Evolutionary conservation across 108 stramenopile genomes (phyloP).

Genomic region (Nannochloropsis granulata): DNA sequence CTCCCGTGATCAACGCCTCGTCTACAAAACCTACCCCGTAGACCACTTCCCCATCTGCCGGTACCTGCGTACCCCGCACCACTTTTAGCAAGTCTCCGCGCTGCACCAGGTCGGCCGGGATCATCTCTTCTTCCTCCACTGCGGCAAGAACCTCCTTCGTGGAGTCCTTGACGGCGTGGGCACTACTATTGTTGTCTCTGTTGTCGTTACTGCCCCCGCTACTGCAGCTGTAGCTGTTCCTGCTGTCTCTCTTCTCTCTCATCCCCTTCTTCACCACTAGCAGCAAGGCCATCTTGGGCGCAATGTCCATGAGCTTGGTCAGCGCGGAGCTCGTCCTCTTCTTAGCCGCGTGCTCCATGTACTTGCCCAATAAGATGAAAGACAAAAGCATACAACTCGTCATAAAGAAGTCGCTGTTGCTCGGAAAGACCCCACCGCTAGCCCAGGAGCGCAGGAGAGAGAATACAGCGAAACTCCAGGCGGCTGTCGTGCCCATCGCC

Average conservation of each 20-base stretch:
- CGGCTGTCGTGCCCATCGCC: conserved; percentile 54
- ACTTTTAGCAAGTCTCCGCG: conserved; percentile 63
- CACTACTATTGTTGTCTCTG: not conserved
- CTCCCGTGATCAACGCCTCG: conserved; percentile 80
- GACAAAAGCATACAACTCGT: not conserved
- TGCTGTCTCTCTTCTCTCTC: not conserved
- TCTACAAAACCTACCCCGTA: conserved; percentile 63
- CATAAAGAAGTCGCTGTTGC: not conserved
- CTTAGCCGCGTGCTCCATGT: conserved; percentile 63
- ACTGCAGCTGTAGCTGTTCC: not conserved
- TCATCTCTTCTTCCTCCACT: conserved; percentile 4
- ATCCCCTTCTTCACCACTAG: not conserved
- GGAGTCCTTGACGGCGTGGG: not conserved
- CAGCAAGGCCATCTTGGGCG: conserved; percentile 3
- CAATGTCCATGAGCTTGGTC: conserved; percentile 47
- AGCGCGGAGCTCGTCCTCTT: conserved; percentile 69
- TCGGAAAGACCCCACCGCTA: not conserved
- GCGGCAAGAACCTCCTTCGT: no score
- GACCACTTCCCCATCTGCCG: conserved; percentile 73
- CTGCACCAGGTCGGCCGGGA: conserved; percentile 52
- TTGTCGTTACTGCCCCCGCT: not conserved
- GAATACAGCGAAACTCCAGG: not conserved
- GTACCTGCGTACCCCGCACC: conserved; percentile 74
- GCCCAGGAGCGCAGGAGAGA: not conserved
- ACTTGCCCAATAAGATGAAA: conserved; percentile 60